phyloP scores from a whole-genome alignment of 331 rosid species.

The Telfairia occidentalis region DNA sequence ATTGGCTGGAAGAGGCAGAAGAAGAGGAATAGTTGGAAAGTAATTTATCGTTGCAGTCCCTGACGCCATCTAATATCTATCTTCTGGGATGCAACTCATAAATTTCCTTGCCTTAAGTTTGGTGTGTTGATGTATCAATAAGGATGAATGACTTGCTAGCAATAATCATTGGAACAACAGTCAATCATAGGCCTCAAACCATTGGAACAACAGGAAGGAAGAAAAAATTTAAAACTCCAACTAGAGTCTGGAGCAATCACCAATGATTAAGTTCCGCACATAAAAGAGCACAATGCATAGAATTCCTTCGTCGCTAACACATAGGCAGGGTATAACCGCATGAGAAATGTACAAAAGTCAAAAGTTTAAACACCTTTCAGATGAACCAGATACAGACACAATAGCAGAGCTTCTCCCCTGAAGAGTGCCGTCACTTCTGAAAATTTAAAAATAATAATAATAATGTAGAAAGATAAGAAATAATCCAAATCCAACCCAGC shows the following conservation, averaged over 20 bases:
- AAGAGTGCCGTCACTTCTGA: slow-evolving; percentile 51
- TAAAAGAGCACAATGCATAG: background rate
- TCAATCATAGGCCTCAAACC: background rate
- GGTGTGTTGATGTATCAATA: slow-evolving; percentile 1
- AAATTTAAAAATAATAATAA: background rate
- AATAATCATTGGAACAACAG: slow-evolving; percentile 4
- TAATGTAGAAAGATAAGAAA: slow-evolving; percentile 9
- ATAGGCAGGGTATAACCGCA: background rate
- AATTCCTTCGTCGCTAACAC: background rate
- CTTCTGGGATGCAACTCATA: background rate
- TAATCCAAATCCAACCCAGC: slow-evolving; percentile 10
- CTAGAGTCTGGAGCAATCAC: background rate
- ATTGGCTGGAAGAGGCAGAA: slow-evolving; percentile 99
- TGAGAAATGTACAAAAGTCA: slow-evolving; percentile 17
- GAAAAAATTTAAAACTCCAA: background rate
- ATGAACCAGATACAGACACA: slow-evolving; percentile 54
- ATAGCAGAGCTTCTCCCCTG: slow-evolving; percentile 41
- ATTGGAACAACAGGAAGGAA: background rate
- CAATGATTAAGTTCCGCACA: background rate
- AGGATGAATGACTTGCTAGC: background rate
- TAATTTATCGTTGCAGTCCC: background rate
- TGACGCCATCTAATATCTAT: background rate
- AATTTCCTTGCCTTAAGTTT: background rate
- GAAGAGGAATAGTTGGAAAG: slow-evolving; percentile 51
- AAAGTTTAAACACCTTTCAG: slow-evolving; percentile 58